phyloP scores from a whole-genome alignment of 768 basidiomycete species.

The Suillus clintonianus region DNA sequence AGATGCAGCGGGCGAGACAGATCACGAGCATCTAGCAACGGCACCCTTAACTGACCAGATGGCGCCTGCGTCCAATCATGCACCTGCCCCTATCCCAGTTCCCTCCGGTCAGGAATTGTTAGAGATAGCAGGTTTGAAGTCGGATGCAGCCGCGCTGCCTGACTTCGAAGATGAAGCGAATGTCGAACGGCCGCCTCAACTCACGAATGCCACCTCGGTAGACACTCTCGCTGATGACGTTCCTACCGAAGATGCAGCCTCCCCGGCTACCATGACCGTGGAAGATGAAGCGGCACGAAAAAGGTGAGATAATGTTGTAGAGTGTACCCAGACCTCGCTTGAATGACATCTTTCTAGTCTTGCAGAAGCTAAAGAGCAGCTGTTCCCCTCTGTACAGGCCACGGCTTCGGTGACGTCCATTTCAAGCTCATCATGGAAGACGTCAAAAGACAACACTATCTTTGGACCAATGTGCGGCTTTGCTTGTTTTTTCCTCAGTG shows the following conservation, averaged over 20 bases:
- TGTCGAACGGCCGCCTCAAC: constrained; percentile 11
- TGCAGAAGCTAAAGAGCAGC: constrained; percentile 42
- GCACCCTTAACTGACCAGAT: constrained; percentile 2
- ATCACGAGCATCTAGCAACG: constrained; percentile 4
- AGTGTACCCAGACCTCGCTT: background rate
- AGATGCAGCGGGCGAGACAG: constrained; percentile 11
- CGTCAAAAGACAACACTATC: constrained; percentile 41
- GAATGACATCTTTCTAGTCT: constrained; percentile 33
- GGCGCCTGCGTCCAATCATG: background rate
- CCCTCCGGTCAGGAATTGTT: constrained; percentile 50
- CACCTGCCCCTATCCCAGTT: constrained; percentile 8
- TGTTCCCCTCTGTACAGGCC: constrained; percentile 44
- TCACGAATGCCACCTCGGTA: constrained; percentile 1
- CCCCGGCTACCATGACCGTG: constrained; percentile 6
- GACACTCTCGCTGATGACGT: constrained; percentile 13
- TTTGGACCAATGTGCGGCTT: constrained; percentile 63
- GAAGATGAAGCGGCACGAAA: constrained; percentile 26
- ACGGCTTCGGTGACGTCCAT: constrained; percentile 22
- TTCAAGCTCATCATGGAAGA: constrained; percentile 42
- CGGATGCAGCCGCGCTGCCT: constrained; percentile 43
- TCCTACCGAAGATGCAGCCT: constrained; percentile 8
- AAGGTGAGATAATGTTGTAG: constrained; percentile 16
- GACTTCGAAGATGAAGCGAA: constrained; percentile 58
- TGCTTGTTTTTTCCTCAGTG: background rate
- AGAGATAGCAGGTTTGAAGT: constrained; percentile 49